phyloP scores from a whole-genome alignment of 495 filamentous ascomycete genomes.

The Penicillium parvum region DNA sequence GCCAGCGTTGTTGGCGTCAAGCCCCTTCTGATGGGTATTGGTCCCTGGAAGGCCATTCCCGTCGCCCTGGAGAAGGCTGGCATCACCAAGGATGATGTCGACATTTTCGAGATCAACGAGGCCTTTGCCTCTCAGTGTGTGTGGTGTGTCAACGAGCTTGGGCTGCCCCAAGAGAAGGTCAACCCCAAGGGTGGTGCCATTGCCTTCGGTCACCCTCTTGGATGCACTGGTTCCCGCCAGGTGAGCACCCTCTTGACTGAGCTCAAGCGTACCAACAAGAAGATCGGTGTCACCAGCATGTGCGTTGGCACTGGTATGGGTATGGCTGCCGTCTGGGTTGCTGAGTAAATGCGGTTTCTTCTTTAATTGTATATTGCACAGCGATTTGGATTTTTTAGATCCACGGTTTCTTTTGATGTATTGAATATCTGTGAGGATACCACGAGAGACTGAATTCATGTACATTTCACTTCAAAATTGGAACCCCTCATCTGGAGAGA shows the following conservation, averaged over 20 bases:
- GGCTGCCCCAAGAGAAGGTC: slow-evolving; percentile 70
- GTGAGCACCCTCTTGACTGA: slow-evolving; percentile 88
- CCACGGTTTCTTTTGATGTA: slow-evolving; percentile 23
- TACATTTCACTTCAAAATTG: slow-evolving; percentile 5
- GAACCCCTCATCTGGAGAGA: neutral
- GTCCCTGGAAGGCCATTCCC: slow-evolving; percentile 94
- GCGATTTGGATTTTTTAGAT: slow-evolving; percentile 24
- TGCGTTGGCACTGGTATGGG: slow-evolving; percentile 97
- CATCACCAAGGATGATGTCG: slow-evolving; percentile 84
- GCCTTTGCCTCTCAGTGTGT: slow-evolving; percentile 94
- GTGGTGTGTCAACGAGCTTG: slow-evolving; percentile 88
- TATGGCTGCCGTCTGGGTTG: slow-evolving; percentile 93
- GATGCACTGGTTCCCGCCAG: slow-evolving; percentile 91
- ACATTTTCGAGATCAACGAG: slow-evolving; percentile 99
- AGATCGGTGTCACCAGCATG: slow-evolving; percentile 92
- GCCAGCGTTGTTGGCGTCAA: slow-evolving; percentile 84
- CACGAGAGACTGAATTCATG: slow-evolving; percentile 21
- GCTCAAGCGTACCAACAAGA: slow-evolving; percentile 72
- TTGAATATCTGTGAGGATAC: slow-evolving; percentile 27
- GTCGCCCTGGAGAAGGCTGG: slow-evolving; percentile 83
- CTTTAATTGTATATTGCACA: slow-evolving; percentile 26
- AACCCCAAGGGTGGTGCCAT: slow-evolving; percentile 98
- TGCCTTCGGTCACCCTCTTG: slow-evolving; percentile 96
- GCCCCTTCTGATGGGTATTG: slow-evolving; percentile 92
- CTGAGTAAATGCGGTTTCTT: slow-evolving; percentile 52